These are phyloP conservation scores for Metarhizium robertsii DNA, from an alignment of 2,329 filamentous ascomycete genomes.

Conservation along the genomic window DNA sequence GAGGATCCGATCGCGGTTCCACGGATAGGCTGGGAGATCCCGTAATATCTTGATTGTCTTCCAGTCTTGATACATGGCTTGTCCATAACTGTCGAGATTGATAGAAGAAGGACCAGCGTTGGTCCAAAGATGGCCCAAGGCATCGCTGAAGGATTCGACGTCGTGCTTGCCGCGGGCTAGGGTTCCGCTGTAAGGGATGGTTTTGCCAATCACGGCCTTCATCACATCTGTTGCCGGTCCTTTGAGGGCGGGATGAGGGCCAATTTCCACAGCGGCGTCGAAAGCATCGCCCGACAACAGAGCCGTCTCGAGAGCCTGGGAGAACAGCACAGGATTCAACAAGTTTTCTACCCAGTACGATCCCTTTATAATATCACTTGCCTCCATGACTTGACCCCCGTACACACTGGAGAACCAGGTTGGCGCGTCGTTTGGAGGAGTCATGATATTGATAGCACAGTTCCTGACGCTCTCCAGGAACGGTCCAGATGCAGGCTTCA, in stretches of 20 bases:
- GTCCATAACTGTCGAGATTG: background rate
- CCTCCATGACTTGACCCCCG: background rate
- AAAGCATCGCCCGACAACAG: background rate
- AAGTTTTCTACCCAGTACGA: conserved; percentile 9
- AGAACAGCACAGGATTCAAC: conserved; percentile 15
- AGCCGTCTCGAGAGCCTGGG: background rate
- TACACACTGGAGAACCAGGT: background rate
- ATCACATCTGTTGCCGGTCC: conserved; percentile 17
- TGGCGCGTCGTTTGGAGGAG: background rate
- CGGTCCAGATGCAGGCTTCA: conserved; percentile 14
- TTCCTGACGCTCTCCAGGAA: conserved; percentile 3
- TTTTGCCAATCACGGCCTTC: background rate
- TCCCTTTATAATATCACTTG: background rate
- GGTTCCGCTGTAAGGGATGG: background rate
- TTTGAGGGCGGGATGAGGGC: conserved; percentile 30
- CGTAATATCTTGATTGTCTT: background rate
- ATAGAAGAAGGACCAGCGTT: background rate
- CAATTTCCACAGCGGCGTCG: conserved; percentile 20
- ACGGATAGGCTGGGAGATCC: background rate
- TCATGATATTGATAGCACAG: background rate
- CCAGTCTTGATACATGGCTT: background rate
- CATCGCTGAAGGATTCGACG: background rate
- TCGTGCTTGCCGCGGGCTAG: background rate
- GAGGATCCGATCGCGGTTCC: background rate
- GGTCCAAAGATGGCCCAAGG: background rate